These are phyloP conservation scores for Hordeum pubiflorum DNA, from an alignment of 202 grass and related monocot species.

Conservation along the genomic window DNA sequence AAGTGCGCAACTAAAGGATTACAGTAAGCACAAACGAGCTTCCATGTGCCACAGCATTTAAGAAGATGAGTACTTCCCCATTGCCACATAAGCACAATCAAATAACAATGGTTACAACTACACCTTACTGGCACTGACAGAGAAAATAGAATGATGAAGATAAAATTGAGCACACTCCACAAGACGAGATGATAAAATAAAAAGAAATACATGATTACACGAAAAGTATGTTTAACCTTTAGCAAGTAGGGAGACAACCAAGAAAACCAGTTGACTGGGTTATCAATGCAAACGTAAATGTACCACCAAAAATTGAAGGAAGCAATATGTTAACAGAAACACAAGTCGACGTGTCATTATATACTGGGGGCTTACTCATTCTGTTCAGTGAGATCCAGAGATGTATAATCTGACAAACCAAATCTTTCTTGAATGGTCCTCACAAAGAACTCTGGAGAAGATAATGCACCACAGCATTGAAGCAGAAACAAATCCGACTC, in stretches of 20 bases:
- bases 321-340: background rate
- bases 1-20: background rate
- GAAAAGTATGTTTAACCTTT: background rate
- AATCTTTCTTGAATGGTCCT: constrained; percentile 90
- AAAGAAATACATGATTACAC: background rate
- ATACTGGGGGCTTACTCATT: constrained; percentile 57
- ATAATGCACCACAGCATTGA: constrained; percentile 90
- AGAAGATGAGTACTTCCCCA: background rate
- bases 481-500: constrained; percentile 93
- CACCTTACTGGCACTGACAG: background rate
- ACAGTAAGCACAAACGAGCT: background rate
- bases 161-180: background rate
- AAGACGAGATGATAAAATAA: background rate
- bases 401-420: constrained; percentile 77
- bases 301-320: background rate
- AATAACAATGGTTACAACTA: background rate
- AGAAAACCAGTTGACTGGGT: background rate
- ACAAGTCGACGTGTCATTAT: background rate
- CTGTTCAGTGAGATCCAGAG: constrained; percentile 55
- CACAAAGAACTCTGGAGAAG: constrained; percentile 88
- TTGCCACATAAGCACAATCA: background rate
- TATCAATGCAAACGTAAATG: background rate
- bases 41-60: background rate
- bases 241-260: background rate
- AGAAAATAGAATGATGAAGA: background rate